Percentiles rank a stretch among this genome's conserved stretches.
Evolutionary conservation across 805 yeast species (phyloP).

Genomic region (Metschnikowia picachoensis): DNA sequence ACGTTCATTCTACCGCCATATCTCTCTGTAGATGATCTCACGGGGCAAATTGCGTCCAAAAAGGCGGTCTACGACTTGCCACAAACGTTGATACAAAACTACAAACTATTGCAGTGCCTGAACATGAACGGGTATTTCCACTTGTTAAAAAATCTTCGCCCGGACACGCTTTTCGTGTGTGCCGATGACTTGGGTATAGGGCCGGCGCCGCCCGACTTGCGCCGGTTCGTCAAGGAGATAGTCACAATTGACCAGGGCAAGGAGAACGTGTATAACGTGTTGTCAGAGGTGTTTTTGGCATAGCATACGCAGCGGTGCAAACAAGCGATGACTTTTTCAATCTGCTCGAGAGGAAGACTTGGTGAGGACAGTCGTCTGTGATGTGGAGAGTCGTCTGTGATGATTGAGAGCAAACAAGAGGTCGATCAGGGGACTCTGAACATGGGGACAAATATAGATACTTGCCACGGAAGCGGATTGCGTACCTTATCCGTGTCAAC

Average conservation of each 20-base stretch:
- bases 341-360: too few relatives aligned
- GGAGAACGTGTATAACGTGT: constrained; percentile 21
- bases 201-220: constrained; percentile 31
- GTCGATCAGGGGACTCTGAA: too few relatives aligned
- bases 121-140: constrained; percentile 40
- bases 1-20: constrained; percentile 44
- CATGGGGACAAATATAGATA: too few relatives aligned
- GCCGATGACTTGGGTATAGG: constrained; percentile 40
- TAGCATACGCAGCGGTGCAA: too few relatives aligned
- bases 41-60: constrained; percentile 16
- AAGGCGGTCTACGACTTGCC: constrained; percentile 17
- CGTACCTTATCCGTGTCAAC: too few relatives aligned
- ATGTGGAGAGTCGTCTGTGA: too few relatives aligned
- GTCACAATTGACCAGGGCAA: constrained; percentile 25
- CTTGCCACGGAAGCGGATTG: too few relatives aligned
- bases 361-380: too few relatives aligned
- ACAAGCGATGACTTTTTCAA: background rate
- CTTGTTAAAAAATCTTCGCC: constrained; percentile 36
- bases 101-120: constrained; percentile 36
- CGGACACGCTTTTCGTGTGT: constrained; percentile 40
- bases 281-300: constrained; percentile 20
- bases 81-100: constrained; percentile 27
- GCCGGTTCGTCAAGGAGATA: constrained; percentile 36
- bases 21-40: constrained; percentile 37
- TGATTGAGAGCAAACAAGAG: too few relatives aligned